Evolutionary conservation across 164 flowering plant species (phyloP).

Genomic region (Aristolochia californica): DNA sequence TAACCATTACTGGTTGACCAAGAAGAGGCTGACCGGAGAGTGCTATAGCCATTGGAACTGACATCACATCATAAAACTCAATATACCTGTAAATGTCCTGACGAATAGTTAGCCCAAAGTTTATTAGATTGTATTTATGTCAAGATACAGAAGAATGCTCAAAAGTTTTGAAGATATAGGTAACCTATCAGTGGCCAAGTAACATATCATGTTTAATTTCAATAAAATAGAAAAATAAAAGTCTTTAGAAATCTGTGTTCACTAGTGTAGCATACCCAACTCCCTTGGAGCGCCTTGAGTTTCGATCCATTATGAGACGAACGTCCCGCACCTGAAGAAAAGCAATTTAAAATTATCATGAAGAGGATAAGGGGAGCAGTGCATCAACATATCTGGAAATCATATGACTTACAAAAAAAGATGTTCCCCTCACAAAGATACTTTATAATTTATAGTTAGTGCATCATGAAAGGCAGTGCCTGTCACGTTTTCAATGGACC

Average conservation of each 20-base stretch:
- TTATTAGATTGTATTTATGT: neutral
- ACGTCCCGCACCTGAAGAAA: constrained; percentile 27
- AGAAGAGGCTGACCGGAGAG: constrained; percentile 83
- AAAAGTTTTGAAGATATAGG: neutral
- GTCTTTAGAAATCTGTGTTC: neutral
- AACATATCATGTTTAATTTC: neutral
- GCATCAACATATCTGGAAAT: constrained; percentile 11
- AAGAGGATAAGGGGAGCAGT: too few relatives aligned
- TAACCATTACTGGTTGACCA: constrained; percentile 90
- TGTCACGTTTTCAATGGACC: constrained; percentile 21
- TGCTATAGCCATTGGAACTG: constrained; percentile 98
- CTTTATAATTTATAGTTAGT: constrained; percentile 17
- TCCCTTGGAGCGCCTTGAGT: constrained; percentile 30
- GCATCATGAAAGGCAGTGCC: constrained; percentile 27
- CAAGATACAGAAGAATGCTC: neutral
- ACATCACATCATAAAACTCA: constrained; percentile 93
- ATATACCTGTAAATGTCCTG: constrained; percentile 44
- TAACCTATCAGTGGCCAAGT: neutral
- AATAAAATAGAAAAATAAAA: neutral
- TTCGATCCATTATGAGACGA: constrained; percentile 31
- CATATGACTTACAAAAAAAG: constrained; percentile 23
- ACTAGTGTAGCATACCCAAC: constrained; percentile 45
- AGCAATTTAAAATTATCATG: too few relatives aligned
- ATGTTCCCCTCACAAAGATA: constrained; percentile 19
- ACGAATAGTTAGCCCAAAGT: neutral